Evolutionary conservation across 2,329 filamentous ascomycete genomes (phyloP).

Genomic region (Fusarium pseudonygamai): DNA sequence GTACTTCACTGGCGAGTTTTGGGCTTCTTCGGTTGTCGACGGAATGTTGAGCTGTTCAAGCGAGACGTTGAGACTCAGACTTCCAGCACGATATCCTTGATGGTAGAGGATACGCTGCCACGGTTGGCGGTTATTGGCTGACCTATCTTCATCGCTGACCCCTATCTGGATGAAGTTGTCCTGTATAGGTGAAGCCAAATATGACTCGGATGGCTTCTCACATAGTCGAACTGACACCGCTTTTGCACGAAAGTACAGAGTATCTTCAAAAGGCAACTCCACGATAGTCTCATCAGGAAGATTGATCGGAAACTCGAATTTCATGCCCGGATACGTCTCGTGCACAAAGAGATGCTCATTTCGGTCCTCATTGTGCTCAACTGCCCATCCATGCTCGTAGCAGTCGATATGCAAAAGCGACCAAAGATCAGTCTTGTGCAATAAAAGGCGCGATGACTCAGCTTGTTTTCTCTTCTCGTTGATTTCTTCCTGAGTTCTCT

Average conservation of each 20-base stretch:
- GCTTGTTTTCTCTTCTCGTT: background rate
- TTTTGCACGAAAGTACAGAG: background rate
- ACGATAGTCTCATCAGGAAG: background rate
- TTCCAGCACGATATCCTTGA: constrained; percentile 15
- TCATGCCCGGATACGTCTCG: constrained; percentile 1
- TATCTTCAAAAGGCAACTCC: background rate
- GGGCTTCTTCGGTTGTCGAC: accelerated
- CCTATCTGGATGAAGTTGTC: constrained; percentile 15
- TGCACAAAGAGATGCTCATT: constrained; percentile 15
- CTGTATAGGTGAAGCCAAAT: background rate
- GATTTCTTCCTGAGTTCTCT: constrained; percentile 11
- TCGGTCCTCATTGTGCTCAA: background rate
- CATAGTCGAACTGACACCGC: background rate
- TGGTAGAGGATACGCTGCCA: constrained; percentile 25
- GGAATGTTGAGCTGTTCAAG: background rate
- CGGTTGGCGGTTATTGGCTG: background rate
- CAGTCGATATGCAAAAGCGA: background rate
- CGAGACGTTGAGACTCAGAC: background rate
- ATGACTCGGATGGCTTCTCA: background rate
- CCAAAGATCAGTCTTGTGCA: background rate
- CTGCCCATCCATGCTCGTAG: constrained; percentile 1
- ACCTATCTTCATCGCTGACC: constrained; percentile 10
- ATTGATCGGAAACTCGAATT: constrained; percentile 1
- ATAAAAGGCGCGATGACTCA: background rate
- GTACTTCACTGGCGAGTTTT: background rate